Base-by-base conservation (phyloP, 2,329 filamentous ascomycete genomes). In the Fusarium nurragi region DNA sequence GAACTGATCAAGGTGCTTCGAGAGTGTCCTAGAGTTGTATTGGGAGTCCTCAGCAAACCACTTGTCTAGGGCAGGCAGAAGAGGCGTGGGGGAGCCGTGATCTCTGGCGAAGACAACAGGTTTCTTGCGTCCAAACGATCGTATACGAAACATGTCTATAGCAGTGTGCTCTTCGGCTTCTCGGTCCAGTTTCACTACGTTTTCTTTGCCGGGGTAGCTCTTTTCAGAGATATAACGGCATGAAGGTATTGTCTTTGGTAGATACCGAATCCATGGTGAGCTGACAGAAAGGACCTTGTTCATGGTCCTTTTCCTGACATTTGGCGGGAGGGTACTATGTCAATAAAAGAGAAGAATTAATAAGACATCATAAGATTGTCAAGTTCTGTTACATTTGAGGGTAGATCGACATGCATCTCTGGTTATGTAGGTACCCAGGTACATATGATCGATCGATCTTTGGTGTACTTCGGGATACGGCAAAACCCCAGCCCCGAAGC, bases 51-150 rank as follows among this genome's bases (percentile, higher is more conserved):
- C 41, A 28, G 57, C 55, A 68, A 92, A 91, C 90, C 90, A 91
- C 64, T 84, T 85, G 5, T 70, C 70, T 19, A 81, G 75, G 2
- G 87, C 87, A 1, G 87, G 86, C 1, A 89, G 71, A 23, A 65
- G 38, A 12, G 46, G 22, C 2, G 68, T 54, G 4, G 73, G 63
- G 45, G 84, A 84, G 4, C 73, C 70, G 8, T 73, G 71, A 28
- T 76, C 73, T n/a, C 80, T 80, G 7, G 87, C 77, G 18, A 88
- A 74, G 11, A 81, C 74, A 3, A 72, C 60, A 5, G 89, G 89
- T 18, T 73, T 76, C 43, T 84, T 80, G 2, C 83, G 78, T 2
- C 71, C 62, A 69, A 90, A 88, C 32, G 82, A 87, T 32, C 76
- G 65, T n/a, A 79, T 65, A 23, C 80, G 82, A 70, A 91, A 91